A percentile compares a stretch with the other conserved stretches of the same genome.
Conservation (phyloP, 1,139 yeast species). For the Candida albicans region DNA sequence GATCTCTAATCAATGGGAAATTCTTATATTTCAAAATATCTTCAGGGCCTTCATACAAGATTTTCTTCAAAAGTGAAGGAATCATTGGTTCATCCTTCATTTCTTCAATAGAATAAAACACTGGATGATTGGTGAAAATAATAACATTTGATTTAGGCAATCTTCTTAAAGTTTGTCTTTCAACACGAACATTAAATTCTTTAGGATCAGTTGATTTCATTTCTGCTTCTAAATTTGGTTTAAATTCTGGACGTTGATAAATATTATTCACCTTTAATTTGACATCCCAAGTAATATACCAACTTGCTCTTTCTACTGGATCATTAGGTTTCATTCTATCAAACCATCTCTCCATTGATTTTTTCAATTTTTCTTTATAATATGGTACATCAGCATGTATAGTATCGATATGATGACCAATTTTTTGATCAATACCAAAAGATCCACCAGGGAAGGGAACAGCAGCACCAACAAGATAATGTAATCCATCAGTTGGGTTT, state of each 20-base stretch:
- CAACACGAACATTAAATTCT: conserved; percentile 58
- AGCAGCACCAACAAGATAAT: conserved; percentile 69
- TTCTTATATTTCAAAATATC: conserved; percentile 63
- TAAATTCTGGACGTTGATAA: conserved; percentile 44
- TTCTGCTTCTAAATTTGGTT: conserved; percentile 29
- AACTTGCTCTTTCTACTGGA: conserved; percentile 73
- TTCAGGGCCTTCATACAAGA: conserved; percentile 65
- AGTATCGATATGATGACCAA: conserved; percentile 61
- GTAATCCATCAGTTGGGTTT: conserved; percentile 54
- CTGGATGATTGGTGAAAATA: conserved; percentile 66
- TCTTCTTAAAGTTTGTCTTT: conserved; percentile 53
- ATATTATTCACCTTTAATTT: conserved; percentile 55
- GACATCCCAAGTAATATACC: conserved; percentile 75
- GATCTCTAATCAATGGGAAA: conserved; percentile 58
- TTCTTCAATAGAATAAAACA: conserved; percentile 67
- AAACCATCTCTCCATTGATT: conserved; percentile 78
- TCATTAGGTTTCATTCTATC: conserved; percentile 56
- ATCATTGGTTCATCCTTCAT: conserved; percentile 77
- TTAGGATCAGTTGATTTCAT: conserved; percentile 38
- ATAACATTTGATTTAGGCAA: conserved; percentile 49
- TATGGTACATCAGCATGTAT: conserved; percentile 76
- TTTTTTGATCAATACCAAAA: conserved; percentile 57
- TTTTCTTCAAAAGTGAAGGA: conserved; percentile 64
- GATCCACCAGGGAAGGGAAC: conserved; percentile 82
- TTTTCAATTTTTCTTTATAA: conserved; percentile 62